phyloP scores from a whole-genome alignment of 2,329 filamentous ascomycete species.

The Hypoxylon sp. region DNA sequence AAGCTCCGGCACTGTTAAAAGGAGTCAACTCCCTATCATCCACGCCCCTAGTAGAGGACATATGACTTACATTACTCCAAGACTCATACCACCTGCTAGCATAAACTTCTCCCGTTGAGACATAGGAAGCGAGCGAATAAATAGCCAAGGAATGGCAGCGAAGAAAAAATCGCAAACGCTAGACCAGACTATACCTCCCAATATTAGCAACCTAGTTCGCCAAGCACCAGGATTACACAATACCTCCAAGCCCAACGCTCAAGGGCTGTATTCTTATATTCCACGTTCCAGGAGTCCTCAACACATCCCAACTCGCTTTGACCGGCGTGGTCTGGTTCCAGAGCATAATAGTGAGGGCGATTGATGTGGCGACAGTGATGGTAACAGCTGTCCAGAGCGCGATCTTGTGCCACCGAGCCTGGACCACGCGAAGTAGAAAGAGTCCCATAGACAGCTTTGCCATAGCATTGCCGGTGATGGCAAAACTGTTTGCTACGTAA shows the following conservation, averaged over 20 bases:
- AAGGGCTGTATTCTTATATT: constrained; percentile 57
- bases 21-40: constrained; percentile 19
- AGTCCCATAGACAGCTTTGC: constrained; percentile 59
- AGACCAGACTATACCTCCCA: constrained; percentile 54
- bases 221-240: not conserved
- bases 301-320: constrained; percentile 56
- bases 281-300: constrained; percentile 56
- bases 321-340: constrained; percentile 58
- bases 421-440: constrained; percentile 58
- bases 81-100: constrained; percentile 50
- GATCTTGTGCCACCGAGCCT: constrained; percentile 54
- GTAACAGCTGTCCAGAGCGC: constrained; percentile 54
- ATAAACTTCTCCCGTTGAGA: constrained; percentile 51
- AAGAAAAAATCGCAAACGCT: constrained; percentile 53
- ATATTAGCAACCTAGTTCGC: constrained; percentile 34
- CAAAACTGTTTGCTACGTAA: constrained; percentile 57
- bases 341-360: constrained; percentile 55
- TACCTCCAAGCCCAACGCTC: constrained; percentile 57
- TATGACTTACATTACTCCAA: constrained; percentile 50
- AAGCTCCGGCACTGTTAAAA: constrained; percentile 53
- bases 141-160: constrained; percentile 51
- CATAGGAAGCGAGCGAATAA: constrained; percentile 49
- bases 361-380: constrained; percentile 53
- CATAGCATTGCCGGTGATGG: constrained; percentile 57
- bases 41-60: not conserved